These are phyloP conservation scores for Coniosporium tulheliwenetii DNA, from an alignment of 2,329 filamentous ascomycete genomes.

Conservation along the genomic window DNA sequence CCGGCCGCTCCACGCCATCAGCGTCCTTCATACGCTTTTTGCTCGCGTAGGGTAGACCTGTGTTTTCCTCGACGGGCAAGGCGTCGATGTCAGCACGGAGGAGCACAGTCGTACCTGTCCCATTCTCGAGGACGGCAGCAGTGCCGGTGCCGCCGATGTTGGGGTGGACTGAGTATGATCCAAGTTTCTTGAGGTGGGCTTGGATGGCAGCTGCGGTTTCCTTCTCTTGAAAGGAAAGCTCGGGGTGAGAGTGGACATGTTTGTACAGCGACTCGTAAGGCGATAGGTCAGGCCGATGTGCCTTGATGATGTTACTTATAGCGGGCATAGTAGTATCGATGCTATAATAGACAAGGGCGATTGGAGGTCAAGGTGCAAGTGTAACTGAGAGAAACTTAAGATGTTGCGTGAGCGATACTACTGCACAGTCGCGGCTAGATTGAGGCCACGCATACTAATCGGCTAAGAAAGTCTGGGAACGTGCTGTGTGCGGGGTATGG, in stretches of 20 bases:
- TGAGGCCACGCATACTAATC: too few species aligned
- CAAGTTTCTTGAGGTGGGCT: constrained; percentile 17
- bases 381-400: too few species aligned
- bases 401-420: too few species aligned
- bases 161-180: constrained; percentile 15
- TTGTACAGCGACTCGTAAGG: constrained; percentile 41
- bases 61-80: constrained; percentile 40
- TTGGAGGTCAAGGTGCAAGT: too few species aligned
- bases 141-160: constrained; percentile 45
- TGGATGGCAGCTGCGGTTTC: constrained; percentile 34
- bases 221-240: constrained; percentile 41
- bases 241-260: constrained; percentile 42
- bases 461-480: too few species aligned
- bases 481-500: too few species aligned
- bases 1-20: constrained; percentile 34
- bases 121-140: constrained; percentile 40
- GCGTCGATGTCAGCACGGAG: constrained; percentile 49
- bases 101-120: constrained; percentile 37
- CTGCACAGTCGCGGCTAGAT: too few species aligned
- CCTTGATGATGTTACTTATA: constrained; percentile 11
- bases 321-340: neutral
- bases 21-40: constrained; percentile 24
- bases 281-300: constrained; percentile 24
- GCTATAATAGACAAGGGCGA: too few species aligned
- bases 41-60: constrained; percentile 40